Evolutionary conservation across 352 stramenopile genomes (phyloP), one percentile per base, ranked within the genome.

Genomic region (Globisporangium megalacanthum): DNA sequence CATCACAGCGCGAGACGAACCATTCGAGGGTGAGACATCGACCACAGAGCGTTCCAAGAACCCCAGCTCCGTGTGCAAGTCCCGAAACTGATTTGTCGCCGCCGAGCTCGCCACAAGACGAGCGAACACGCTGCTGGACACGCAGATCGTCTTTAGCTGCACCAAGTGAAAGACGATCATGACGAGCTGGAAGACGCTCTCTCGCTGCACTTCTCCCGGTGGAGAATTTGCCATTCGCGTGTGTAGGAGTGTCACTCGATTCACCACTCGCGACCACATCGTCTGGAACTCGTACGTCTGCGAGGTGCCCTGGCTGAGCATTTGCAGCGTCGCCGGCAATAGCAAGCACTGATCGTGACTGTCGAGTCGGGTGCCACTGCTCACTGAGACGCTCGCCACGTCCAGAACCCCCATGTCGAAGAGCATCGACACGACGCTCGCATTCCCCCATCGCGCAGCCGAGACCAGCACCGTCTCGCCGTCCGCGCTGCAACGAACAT

Each of bases 101-200:
- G 19, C 19, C 19, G 19, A 36, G 15, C 35, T 48, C 19, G 35
- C 36, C 13, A 37, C 37, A 6, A 56, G 51, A 22, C 51, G 51
- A 19, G 8, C 11, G 19, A 48, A 20, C 13, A 56, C n/a, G n/a
- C 36, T 56, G 9, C 9, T 13, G 13, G 31, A 4, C 13, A 35
- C 17, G 36, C 49, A 55, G 6, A 15, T 17, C 9, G n/a, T 3
- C 8, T 35, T 4, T 1, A 56, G 4, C 10, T 19, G 39, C 19
- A 56, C 22, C 10, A 48, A 17, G 8, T 41, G 33, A 10, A 56
- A 36, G 11, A 56, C 19, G 35, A 56, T 2, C 51, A 56, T 56
- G 51, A 36, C 14, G 51, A 37, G 22, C 31, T 54, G 49, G 45
- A 49, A 49, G 19, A 17, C 45, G 45, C 6, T 49, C 45, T 49